phyloP scores from a whole-genome alignment of 2,329 filamentous ascomycete genomes.

The Neonectria faginata region DNA sequence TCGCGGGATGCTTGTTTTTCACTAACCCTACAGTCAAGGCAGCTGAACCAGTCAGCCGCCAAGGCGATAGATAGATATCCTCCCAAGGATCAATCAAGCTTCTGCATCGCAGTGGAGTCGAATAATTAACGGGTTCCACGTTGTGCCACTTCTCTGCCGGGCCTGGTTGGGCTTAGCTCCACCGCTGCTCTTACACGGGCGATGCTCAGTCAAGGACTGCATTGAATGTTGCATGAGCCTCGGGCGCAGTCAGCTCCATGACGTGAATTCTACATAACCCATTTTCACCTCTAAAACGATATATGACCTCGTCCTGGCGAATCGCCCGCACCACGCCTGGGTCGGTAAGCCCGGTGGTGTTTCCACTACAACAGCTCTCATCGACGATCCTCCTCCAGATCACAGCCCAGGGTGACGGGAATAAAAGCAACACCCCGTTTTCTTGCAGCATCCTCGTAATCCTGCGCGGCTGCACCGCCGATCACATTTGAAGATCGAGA shows the following conservation, averaged over 20 bases:
- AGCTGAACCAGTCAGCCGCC: not conserved
- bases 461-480: not conserved
- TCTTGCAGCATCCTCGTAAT: not conserved
- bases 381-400: not conserved
- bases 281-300: slow-evolving; percentile 1
- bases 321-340: not conserved
- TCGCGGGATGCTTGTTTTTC: not conserved
- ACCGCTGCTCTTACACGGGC: not conserved
- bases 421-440: not conserved
- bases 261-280: not conserved
- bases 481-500: not conserved
- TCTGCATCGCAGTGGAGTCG: not conserved
- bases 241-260: not conserved
- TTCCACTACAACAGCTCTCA: not conserved
- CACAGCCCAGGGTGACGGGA: not conserved
- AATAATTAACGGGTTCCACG: not conserved
- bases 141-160: not conserved
- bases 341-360: slow-evolving; percentile 2
- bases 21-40: not conserved
- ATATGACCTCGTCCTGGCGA: slow-evolving; percentile 5
- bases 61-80: not conserved
- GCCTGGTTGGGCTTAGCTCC: not conserved
- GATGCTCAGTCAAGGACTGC: too few relatives aligned
- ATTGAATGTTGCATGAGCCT: slow-evolving; percentile 4
- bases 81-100: not conserved